Base-by-base conservation (phyloP, 345 rosid species). In the Gossypium herbaceum region DNA sequence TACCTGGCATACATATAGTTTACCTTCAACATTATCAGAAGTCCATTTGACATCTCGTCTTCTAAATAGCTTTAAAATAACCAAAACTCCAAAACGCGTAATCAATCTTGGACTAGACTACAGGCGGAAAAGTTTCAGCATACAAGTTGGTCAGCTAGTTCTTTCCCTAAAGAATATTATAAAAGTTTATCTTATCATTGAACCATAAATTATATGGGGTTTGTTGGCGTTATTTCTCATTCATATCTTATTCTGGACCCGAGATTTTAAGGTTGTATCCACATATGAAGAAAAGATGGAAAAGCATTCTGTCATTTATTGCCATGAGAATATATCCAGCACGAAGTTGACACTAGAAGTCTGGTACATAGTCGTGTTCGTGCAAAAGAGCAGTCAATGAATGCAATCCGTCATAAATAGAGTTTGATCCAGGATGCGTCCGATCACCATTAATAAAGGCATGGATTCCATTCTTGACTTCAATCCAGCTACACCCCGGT, bases 401-500 rank as follows among this genome's bases (percentile, higher is more conserved):
- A 19, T 48, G 75, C 67, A 87, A 67, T 69, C 72, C 75, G 47
- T 71, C 68, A 51, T 79, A 68, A 47, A 87, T 84, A 74, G 45
- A 65, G 43, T 68, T 56, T 6, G 78, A 70, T 65, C 81, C 73
- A n/a, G 87, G 87, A 68, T 86, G 89, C 17, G 65, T 79, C 44
- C 24, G 66, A 79, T 83, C 85, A 39, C 84, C 62, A 1, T 78
- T 76, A 50, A 86, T 63, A 61, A 85, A 86, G 71, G 56, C 60
- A 78, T 83, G 85, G 44, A 79, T 29, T 9, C 80, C 75, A 71
- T 76, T 73, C 64, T 79, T 84, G 62, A 86, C 78, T 79, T 67
- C 81, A 77, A 83, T 80, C 89, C 87, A 84, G 78, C 86, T 81
- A 79, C 86, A 78, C 9, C 86, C 89, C 19, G 89, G 86, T 60